phyloP scores from a whole-genome alignment of 2,329 filamentous ascomycete species.

The Albophoma yamanashiensis region DNA sequence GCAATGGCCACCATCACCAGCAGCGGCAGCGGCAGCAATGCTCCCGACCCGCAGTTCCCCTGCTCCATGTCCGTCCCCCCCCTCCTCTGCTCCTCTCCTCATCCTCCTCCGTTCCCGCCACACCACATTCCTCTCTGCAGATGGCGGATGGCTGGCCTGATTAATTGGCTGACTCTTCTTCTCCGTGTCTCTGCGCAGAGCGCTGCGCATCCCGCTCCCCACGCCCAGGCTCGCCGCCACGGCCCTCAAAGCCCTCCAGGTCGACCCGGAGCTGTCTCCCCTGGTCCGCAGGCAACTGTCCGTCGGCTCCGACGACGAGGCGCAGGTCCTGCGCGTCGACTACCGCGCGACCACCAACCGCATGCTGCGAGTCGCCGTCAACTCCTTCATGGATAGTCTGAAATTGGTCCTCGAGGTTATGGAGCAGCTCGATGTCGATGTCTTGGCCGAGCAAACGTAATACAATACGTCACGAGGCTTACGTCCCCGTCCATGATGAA shows the following conservation, averaged over 20 bases:
- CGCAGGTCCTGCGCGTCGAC: conserved; percentile 53
- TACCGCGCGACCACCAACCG: conserved; percentile 89
- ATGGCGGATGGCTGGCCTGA: not conserved
- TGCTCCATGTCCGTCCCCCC: conserved; percentile 45
- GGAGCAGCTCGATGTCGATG: conserved; percentile 80
- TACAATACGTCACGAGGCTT: not conserved
- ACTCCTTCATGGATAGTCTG: conserved; percentile 89
- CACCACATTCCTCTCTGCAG: conserved; percentile 1
- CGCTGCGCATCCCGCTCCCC: conserved; percentile 71
- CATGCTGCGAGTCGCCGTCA: conserved; percentile 92
- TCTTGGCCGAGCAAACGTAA: conserved; percentile 35
- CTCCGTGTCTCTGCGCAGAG: conserved; percentile 32
- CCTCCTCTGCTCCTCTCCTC: too few relatives aligned
- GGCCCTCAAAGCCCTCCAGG: conserved; percentile 64
- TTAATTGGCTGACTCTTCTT: not conserved
- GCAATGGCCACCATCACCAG: conserved; percentile 19
- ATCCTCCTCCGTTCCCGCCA: conserved; percentile 5
- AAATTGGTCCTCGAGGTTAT: conserved; percentile 79
- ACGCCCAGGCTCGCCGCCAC: conserved; percentile 65
- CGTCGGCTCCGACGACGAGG: conserved; percentile 27
- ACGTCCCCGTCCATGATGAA: not conserved
- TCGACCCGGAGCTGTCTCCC: conserved; percentile 83
- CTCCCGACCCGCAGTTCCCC: conserved; percentile 41
- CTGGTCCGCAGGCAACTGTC: conserved; percentile 65
- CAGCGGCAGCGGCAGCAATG: conserved; percentile 29